Evolutionary conservation across 306 rosid genomes (phyloP).

Genomic region (Cucurbita argyrosperma): DNA sequence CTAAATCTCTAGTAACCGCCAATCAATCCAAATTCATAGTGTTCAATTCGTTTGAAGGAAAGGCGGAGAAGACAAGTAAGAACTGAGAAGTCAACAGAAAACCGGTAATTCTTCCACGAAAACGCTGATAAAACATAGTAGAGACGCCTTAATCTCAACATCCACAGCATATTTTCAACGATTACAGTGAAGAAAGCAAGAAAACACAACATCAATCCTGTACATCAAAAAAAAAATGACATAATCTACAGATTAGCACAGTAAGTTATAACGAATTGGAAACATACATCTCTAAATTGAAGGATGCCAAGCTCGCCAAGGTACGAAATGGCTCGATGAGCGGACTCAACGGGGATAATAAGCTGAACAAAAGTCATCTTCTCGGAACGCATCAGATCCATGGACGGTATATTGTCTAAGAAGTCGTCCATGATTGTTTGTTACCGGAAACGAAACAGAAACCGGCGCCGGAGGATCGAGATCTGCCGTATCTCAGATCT

Average conservation of each 20-base stretch:
- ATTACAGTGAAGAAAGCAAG: neutral
- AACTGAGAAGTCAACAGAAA: neutral
- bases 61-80: neutral
- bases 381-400: slow-evolving; percentile 99
- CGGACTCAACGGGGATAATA: slow-evolving; percentile 86
- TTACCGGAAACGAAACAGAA: slow-evolving; percentile 24
- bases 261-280: slow-evolving; percentile 23
- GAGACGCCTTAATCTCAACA: neutral
- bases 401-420: slow-evolving; percentile 54
- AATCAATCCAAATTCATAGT: neutral
- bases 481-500: slow-evolving; percentile 31
- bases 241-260: neutral
- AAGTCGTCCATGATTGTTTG: slow-evolving; percentile 45
- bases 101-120: neutral
- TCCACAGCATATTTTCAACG: neutral
- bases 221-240: neutral
- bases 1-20: neutral
- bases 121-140: neutral
- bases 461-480: slow-evolving; percentile 6
- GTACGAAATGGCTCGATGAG: slow-evolving; percentile 84
- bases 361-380: slow-evolving; percentile 93
- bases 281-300: slow-evolving; percentile 83
- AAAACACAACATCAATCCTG: neutral
- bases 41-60: neutral
- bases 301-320: slow-evolving; percentile 93